Evolutionary conservation across 345 rosid genomes (phyloP), one percentile per base, ranked within the genome.

Genomic region (Gossypium longicalyx): DNA sequence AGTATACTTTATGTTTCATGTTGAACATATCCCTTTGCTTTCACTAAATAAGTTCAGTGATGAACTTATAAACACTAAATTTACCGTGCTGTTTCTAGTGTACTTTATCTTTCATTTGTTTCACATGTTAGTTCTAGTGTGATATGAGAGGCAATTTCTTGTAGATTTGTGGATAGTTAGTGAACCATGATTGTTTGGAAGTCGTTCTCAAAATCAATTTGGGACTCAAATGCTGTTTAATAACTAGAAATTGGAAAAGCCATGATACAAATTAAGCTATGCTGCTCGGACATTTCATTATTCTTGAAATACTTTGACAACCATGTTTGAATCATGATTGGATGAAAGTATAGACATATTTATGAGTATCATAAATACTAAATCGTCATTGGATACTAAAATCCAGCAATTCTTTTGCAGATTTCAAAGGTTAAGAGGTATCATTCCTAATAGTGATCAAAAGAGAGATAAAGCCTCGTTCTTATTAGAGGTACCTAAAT

Each of bases 371-470:
- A 19, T 56, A 20, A 56, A 3, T 43, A 22, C 56, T 43, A 44
- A 53, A 4, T 58, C 77, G 43, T 16, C 16, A 16, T 73, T 12
- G 15, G 71, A 44, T 2, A 38, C 13, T 72, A 68, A 51, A 44
- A 48, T 8, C 58, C 57, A 29, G 53, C 34, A 38, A n/a, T 41
- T 52, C 15, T 57, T 68, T 2, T 79, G 81, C 89, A 96, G 99
- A 81, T 96, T 96, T 86, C 99, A 91, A 83, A 89, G 49, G 90
- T 80, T 96, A 82, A 90, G 97, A 77, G 91, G 82, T 43, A 84
- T 96, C 34, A 90, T 96, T 74, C 99, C 99, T 49, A 93, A 88
- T 70, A 82, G 91, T 13, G 98, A 96, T 75, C 99, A 96, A 54
- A 96, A 93, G 83, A 88, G 95, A 71, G 99, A 96, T 48, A 59